Base-by-base conservation (phyloP, 495 filamentous ascomycete species). In the Trichoderma asperelloides region DNA sequence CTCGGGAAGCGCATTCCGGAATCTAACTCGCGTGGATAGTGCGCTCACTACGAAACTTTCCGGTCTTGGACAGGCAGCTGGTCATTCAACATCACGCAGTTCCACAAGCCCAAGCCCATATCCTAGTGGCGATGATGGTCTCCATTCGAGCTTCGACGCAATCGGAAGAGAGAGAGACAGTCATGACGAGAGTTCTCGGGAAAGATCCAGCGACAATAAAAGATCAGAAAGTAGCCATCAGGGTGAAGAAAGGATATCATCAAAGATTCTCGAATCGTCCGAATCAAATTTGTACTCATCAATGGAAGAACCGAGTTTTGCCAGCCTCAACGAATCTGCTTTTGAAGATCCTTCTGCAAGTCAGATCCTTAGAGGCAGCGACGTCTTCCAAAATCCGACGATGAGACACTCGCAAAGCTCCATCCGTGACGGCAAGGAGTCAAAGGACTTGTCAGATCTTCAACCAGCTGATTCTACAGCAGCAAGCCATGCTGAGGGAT, bases 351-450 rank as follows among this genome's bases (percentile, higher is more conserved):
- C 85, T 51, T 95, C 94, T 47, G 93, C 90, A 12, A 97, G 95
- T 75, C 91, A 96, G 74, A 97, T 98, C 18, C 79, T 98, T 15
- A 84, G 85, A 57, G 85, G 89, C 27, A 96, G 91, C 69, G 92
- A 95, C 73, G 89, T 96, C 21, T 97, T 98, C 73, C 87, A 90
- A 66, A 88, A 88, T n/a, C 94, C 92, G 51, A 89, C 91, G 11
- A 88, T 94, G 39, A 77, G 74, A 13, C 76, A 78, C 5, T 70
- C 71, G 2, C 83, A 82, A 7, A 76, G 77, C 25, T 74, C 79
- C 1, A 72, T 74, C 8, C 63, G 69, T 43, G 65, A 68, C 27
- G 28, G 49, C 16, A 65, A 64, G 5, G 63, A 66, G 12, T 27
- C 18, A n/a, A 68, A 70, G 16, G 71, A 69, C 49, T 11, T 4